Evolutionary conservation across 495 filamentous ascomycete genomes (phyloP), one percentile per base, ranked within the genome.

Genomic region (Tuber brumale): DNA sequence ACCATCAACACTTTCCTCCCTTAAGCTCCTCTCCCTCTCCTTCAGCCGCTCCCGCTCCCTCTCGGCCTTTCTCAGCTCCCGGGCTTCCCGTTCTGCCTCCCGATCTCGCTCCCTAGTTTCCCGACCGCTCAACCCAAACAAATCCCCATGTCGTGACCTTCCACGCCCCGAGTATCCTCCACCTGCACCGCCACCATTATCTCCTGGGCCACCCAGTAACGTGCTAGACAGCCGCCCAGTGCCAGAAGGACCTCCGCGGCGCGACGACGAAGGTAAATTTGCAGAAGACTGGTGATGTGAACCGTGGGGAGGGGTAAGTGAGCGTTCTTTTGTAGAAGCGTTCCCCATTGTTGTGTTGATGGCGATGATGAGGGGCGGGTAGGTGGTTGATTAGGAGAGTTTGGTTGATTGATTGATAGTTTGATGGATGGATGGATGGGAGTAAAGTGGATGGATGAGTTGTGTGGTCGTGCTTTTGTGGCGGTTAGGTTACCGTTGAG

Each of bases 21-120:
- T 91, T 86, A 98, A 92, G 83, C 95, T 99, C 83, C 93, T 88
- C 85, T 97, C 95, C 42, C 94, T 88, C 83, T 99, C 95, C 83
- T 92, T 93, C 70, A 90, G 76, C 57, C 95, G 87, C 27, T 88
- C 88, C 41, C 92, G 88, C 84, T 98, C 95, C 83, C 89, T 91
- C 84, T 97, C 95, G 77, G 92, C 83, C 76, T 91, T 93, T 73
- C 95, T 89, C 14, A 92, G 92, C 83, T 98, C 95, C 74, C 92
- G 88, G 83, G 97, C 95, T 82, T 95, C 93, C 85, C 91, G 96
- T 18, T 93, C 97, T 84, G 97, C 95, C 75, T 92, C 81, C 35
- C 76, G 73, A 70, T 83, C 81, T 35, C 81, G 76, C 39, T 83
- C 81, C 48, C 81, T 83, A 12, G 69, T 51, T 70, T 80, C 76